phyloP scores from a whole-genome alignment of 495 filamentous ascomycete species.

The Talaromyces proteolyticus region DNA sequence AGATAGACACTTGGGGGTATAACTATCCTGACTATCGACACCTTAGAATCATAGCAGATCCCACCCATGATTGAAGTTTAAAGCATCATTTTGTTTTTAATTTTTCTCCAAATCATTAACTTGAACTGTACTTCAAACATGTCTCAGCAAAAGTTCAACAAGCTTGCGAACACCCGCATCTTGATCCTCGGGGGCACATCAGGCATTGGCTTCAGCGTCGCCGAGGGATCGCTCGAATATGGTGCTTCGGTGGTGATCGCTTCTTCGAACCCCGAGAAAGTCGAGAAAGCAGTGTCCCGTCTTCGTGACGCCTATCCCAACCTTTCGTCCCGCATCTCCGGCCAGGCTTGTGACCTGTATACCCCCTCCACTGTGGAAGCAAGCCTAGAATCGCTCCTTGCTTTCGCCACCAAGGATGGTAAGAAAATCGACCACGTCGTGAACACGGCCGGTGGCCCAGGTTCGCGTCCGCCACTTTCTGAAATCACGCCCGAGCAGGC shows the following conservation, averaged over 20 bases:
- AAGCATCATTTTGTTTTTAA: too few species aligned
- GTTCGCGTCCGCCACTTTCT: slow-evolving; percentile 22
- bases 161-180: slow-evolving; percentile 27
- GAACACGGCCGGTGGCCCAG: slow-evolving; percentile 49
- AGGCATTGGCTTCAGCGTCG: slow-evolving; percentile 52
- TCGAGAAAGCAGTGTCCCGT: slow-evolving; percentile 30
- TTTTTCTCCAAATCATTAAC: too few species aligned
- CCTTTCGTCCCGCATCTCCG: slow-evolving; percentile 20
- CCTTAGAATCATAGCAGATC: too few species aligned
- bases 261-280: slow-evolving; percentile 38
- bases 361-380: slow-evolving; percentile 30
- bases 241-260: slow-evolving; percentile 47
- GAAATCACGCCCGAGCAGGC: slow-evolving; percentile 32
- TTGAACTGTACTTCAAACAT: too few species aligned
- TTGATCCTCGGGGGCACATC: slow-evolving; percentile 49
- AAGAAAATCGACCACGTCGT: slow-evolving; percentile 53
- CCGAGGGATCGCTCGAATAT: slow-evolving; percentile 41
- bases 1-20: too few species aligned
- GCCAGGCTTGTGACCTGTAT: slow-evolving; percentile 45
- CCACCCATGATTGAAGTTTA: too few species aligned
- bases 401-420: neutral
- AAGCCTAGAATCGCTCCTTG: slow-evolving; percentile 39
- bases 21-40: too few species aligned
- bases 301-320: slow-evolving; percentile 29
- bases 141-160: slow-evolving; percentile 3